Evolutionary conservation across 768 basidiomycete species (phyloP).

Genomic region (Termitomyces sp.): DNA sequence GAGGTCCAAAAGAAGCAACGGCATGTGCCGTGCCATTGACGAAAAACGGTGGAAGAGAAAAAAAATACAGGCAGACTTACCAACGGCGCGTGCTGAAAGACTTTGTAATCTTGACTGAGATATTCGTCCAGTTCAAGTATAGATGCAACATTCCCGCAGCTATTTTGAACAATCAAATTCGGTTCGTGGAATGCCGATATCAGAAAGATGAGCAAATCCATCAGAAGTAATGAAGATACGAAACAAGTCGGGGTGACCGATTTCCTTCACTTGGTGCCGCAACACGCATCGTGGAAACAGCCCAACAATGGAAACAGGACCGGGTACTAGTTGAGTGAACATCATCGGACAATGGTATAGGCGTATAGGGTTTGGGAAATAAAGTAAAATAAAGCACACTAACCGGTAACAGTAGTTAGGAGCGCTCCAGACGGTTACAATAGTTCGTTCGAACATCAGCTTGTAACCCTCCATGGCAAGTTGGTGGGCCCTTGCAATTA

Average conservation of each 20-base stretch:
- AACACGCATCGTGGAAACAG: neutral
- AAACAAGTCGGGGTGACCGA: neutral
- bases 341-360: neutral
- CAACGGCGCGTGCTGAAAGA: constrained; percentile 86
- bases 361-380: neutral
- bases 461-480: constrained; percentile 98
- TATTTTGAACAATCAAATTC: constrained; percentile 21
- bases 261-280: neutral
- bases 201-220: neutral
- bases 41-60: neutral
- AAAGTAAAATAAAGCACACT: constrained; percentile 23
- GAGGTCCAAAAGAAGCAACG: neutral
- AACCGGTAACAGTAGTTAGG: constrained; percentile 98
- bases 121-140: constrained; percentile 93
- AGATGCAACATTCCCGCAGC: constrained; percentile 94
- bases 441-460: constrained; percentile 91
- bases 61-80: constrained; percentile 36
- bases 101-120: constrained; percentile 91
- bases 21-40: neutral
- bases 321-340: neutral
- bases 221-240: neutral
- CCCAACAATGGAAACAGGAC: neutral
- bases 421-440: constrained; percentile 98
- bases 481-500: constrained; percentile 96
- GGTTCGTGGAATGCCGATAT: constrained; percentile 1